A percentile compares a stretch with the other conserved stretches of the same genome.
Conservation (phyloP, 2,329 filamentous ascomycete genomes). For the Fusarium veterinarium region DNA sequence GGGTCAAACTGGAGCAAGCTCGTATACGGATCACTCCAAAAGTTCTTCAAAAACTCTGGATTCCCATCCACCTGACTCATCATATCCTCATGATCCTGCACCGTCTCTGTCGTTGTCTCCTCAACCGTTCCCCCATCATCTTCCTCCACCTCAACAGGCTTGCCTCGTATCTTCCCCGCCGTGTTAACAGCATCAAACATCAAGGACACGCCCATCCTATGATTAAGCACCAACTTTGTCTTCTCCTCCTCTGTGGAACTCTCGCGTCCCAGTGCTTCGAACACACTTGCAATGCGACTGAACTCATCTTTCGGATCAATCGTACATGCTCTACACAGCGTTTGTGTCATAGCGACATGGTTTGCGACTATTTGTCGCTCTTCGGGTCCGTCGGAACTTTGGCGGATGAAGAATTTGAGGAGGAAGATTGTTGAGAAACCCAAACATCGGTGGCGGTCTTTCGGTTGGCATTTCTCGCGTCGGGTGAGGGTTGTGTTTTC, state of each 20-base stretch:
- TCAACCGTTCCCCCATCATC: not conserved
- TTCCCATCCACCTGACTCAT: not conserved
- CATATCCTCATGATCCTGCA: not conserved
- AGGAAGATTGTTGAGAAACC: conserved; percentile 34
- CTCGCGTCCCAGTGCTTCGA: conserved; percentile 22
- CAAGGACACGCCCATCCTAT: conserved; percentile 31
- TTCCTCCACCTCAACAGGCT: conserved; percentile 9
- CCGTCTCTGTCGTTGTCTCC: not conserved
- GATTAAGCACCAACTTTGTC: conserved; percentile 5
- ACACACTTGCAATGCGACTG: conserved; percentile 5
- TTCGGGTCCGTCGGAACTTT: not conserved
- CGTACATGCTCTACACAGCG: conserved; percentile 11
- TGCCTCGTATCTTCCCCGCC: conserved; percentile 22
- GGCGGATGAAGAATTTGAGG: conserved; percentile 30
- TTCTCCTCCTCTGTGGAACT: not conserved
- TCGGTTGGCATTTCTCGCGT: conserved; percentile 20
- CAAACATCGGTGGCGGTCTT: conserved; percentile 30
- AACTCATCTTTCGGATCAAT: conserved; percentile 26
- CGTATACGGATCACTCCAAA: conserved; percentile 33
- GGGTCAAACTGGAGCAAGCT: conserved; percentile 24
- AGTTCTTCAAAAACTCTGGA: conserved; percentile 12
- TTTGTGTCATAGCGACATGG: conserved; percentile 24
- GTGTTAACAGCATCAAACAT: conserved; percentile 24
- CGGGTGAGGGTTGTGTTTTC: not conserved
- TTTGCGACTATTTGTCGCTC: conserved; percentile 25